phyloP scores from a whole-genome alignment of 768 basidiomycete genomes.

The Rhodocollybia butyracea region DNA sequence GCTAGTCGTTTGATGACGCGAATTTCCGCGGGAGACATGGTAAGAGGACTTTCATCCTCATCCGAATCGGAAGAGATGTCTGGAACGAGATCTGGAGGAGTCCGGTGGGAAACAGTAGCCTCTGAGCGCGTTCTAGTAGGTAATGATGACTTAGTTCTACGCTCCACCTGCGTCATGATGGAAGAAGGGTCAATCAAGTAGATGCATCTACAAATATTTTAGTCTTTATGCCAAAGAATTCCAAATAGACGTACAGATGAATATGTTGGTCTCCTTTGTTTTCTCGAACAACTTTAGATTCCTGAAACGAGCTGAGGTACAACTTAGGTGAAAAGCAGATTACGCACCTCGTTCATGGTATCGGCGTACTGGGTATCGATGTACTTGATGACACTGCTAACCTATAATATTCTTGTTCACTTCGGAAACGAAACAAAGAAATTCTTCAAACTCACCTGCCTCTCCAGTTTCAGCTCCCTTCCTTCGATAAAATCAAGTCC shows the following conservation, averaged over 20 bases:
- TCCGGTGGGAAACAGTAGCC: slow-evolving; percentile 52
- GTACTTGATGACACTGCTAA: slow-evolving; percentile 70
- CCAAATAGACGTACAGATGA: slow-evolving; percentile 60
- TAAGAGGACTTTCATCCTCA: slow-evolving; percentile 46
- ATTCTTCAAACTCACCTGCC: no score
- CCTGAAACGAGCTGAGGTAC: slow-evolving; percentile 29
- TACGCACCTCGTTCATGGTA: slow-evolving; percentile 78
- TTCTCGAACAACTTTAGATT: slow-evolving; percentile 84
- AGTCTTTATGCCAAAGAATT: slow-evolving; percentile 10
- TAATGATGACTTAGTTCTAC: slow-evolving; percentile 44
- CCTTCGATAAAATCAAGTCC: slow-evolving; percentile 75
- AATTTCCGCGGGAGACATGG: slow-evolving; percentile 77
- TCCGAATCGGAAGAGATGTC: slow-evolving; percentile 52
- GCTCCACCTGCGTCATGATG: slow-evolving; percentile 53
- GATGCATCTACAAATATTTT: slow-evolving; percentile 53
- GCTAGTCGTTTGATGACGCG: slow-evolving; percentile 76
- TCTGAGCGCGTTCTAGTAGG: slow-evolving; percentile 64
- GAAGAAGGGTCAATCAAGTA: slow-evolving; percentile 82
- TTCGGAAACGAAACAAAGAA: no score
- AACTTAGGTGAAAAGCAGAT: neutral
- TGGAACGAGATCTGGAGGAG: slow-evolving; percentile 51
- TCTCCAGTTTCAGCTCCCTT: slow-evolving; percentile 73
- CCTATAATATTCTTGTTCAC: no score
- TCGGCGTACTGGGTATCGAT: slow-evolving; percentile 80
- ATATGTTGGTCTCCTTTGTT: slow-evolving; percentile 89